phyloP scores from a whole-genome alignment of 768 basidiomycete genomes.

The Postia placenta region DNA sequence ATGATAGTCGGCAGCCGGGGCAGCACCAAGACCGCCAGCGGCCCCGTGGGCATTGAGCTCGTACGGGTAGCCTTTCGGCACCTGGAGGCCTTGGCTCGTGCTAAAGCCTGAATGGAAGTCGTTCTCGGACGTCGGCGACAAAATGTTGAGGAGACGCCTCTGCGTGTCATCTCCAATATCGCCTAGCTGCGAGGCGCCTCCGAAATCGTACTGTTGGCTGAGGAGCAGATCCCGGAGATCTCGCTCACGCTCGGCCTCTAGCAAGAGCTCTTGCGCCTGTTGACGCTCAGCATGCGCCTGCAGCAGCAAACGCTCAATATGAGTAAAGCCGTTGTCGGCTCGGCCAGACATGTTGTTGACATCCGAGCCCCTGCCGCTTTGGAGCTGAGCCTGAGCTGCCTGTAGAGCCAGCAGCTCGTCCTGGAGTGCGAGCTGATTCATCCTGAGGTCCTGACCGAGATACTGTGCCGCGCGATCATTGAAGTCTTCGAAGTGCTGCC shows the following conservation, averaged over 20 bases:
- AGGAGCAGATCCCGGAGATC: not conserved
- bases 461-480: not conserved
- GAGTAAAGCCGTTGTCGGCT: slow-evolving; percentile 53
- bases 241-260: slow-evolving; percentile 21
- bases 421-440: slow-evolving; percentile 2
- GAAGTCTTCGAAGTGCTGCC: slow-evolving; percentile 1
- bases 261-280: slow-evolving; percentile 10
- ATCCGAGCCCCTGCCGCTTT: slow-evolving; percentile 12
- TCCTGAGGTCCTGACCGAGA: slow-evolving; percentile 4
- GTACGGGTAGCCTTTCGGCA: too few relatives aligned
- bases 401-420: not conserved
- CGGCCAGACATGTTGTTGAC: slow-evolving; percentile 17
- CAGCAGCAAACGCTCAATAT: slow-evolving; percentile 64
- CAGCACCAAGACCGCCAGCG: not conserved
- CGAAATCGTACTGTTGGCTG: not conserved
- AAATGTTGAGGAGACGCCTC: slow-evolving; percentile 12
- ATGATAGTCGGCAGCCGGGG: not conserved
- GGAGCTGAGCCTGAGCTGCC: slow-evolving; percentile 13
- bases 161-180: too few relatives aligned
- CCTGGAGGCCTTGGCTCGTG: too few relatives aligned
- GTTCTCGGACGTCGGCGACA: slow-evolving; percentile 28
- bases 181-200: too few relatives aligned
- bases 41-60: too few relatives aligned
- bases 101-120: slow-evolving; percentile 29
- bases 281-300: slow-evolving; percentile 38